phyloP scores from a whole-genome alignment of 2,329 filamentous ascomycete genomes.

The Taxawa tesnikishii region DNA sequence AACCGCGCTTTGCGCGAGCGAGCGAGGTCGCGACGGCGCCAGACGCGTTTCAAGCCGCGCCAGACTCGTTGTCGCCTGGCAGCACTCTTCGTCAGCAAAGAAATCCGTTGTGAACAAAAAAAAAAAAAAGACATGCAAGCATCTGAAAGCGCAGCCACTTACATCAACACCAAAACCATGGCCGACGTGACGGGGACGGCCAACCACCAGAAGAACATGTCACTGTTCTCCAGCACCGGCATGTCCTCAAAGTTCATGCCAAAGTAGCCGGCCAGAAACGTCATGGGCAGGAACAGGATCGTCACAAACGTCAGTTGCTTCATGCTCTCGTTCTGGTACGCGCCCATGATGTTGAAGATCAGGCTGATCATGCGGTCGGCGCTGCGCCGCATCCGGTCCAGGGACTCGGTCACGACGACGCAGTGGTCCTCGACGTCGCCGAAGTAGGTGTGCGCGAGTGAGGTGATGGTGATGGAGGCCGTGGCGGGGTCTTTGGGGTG shows the following conservation, averaged over 20 bases:
- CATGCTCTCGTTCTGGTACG: conserved; percentile 84
- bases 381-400: conserved; percentile 67
- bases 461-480: conserved; percentile 59
- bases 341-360: conserved; percentile 87
- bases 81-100: too few species aligned
- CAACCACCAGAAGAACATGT: conserved; percentile 59
- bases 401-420: conserved; percentile 64
- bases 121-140: too few species aligned
- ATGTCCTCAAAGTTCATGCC: conserved; percentile 49
- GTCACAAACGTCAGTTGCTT: conserved; percentile 78
- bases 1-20: too few species aligned
- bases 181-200: conserved; percentile 63
- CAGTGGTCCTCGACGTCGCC: conserved; percentile 84
- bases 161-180: conserved; percentile 54
- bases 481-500: background rate
- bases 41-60: too few species aligned
- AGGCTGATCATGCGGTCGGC: conserved; percentile 69
- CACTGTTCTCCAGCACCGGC: conserved; percentile 15
- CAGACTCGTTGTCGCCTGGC: too few species aligned
- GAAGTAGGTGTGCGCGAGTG: conserved; percentile 72
- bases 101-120: too few species aligned
- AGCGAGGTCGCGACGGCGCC: too few species aligned
- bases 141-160: too few species aligned
- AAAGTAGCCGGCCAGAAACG: conserved; percentile 62
- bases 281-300: conserved; percentile 79